A percentile compares a stretch with the other conserved stretches of the same genome.
Conservation (phyloP, 805 yeast species). For the Saturnispora ahearnii region DNA sequence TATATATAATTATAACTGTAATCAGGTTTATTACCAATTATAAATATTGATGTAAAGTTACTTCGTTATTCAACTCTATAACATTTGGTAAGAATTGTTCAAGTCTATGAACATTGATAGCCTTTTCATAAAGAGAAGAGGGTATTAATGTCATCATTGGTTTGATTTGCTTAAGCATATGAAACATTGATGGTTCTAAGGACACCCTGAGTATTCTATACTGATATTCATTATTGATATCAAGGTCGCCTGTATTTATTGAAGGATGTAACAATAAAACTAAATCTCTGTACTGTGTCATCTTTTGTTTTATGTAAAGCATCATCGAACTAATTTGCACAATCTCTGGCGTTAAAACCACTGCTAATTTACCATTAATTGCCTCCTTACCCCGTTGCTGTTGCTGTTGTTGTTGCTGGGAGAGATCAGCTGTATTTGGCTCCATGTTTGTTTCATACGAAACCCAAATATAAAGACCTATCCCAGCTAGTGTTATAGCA, state of each 20-base stretch:
- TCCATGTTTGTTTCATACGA: no score
- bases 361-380: neutral
- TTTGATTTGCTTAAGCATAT: constrained; percentile 39
- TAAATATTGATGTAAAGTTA: neutral
- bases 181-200: constrained; percentile 42
- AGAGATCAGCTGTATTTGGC: no score
- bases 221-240: constrained; percentile 17
- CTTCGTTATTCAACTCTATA: neutral
- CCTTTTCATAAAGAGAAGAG: neutral
- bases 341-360: neutral
- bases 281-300: constrained; percentile 14
- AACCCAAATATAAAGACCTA: no score
- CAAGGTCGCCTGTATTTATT: constrained; percentile 12
- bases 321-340: neutral
- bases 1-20: neutral
- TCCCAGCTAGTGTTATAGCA: no score
- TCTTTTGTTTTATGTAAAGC: neutral
- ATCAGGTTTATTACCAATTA: neutral
- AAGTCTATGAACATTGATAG: neutral
- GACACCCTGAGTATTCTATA: constrained; percentile 34
- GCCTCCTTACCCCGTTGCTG: neutral
- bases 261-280: constrained; percentile 24
- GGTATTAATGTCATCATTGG: neutral
- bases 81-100: constrained; percentile 1
- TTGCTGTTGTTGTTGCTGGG: neutral